Percentiles rank a stretch among this genome's conserved stretches.
phyloP scores from a whole-genome alignment of 2,329 filamentous ascomycete genomes.

The Trichoderma guizhouense region DNA sequence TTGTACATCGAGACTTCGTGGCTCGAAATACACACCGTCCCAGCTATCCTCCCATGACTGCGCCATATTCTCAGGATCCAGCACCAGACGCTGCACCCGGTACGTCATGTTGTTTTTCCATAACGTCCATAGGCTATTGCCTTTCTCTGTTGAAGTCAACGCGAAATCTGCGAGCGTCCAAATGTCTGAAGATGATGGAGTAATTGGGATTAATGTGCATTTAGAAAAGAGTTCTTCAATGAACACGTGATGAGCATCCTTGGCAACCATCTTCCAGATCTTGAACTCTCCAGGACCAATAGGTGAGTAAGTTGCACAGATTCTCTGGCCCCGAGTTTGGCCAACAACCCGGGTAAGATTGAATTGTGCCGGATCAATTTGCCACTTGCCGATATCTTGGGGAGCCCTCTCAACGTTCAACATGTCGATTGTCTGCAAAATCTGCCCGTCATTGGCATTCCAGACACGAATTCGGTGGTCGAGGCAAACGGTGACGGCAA shows the following conservation, averaged over 20 bases:
- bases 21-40: slow-evolving; percentile 65
- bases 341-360: slow-evolving; percentile 73
- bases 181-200: slow-evolving; percentile 67
- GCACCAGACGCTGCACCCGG: slow-evolving; percentile 68
- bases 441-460: slow-evolving; percentile 78
- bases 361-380: slow-evolving; percentile 73
- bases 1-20: slow-evolving; percentile 50
- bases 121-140: slow-evolving; percentile 65
- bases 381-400: slow-evolving; percentile 68
- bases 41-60: slow-evolving; percentile 66
- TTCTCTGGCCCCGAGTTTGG: slow-evolving; percentile 47
- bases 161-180: slow-evolving; percentile 80
- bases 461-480: slow-evolving; percentile 88
- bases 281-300: slow-evolving; percentile 88
- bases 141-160: slow-evolving; percentile 54
- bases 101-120: slow-evolving; percentile 85
- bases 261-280: slow-evolving; percentile 74
- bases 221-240: slow-evolving; percentile 70
- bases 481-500: slow-evolving; percentile 76
- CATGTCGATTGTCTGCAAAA: slow-evolving; percentile 74
- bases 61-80: slow-evolving; percentile 62
- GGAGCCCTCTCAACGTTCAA: slow-evolving; percentile 63
- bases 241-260: slow-evolving; percentile 60
- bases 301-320: slow-evolving; percentile 81
- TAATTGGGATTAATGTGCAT: slow-evolving; percentile 59